Base-by-base conservation (phyloP, 2,329 filamentous ascomycete species). In the Hymenoscyphus fraxineus region DNA sequence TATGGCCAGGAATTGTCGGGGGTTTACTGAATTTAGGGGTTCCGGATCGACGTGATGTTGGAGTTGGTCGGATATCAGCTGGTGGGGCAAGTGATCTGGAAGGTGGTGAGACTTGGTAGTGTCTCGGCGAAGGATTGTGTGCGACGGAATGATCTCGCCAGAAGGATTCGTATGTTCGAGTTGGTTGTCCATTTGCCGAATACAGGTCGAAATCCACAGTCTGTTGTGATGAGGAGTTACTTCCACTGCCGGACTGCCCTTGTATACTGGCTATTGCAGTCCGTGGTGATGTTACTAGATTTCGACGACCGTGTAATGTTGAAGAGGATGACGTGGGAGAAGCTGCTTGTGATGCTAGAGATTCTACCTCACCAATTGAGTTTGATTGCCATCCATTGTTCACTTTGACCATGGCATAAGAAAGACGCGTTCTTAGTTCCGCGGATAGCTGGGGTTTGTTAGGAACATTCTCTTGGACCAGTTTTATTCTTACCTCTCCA, bases 401-500 rank as follows among this genome's bases (percentile, higher is more conserved):
- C 51, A 97, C 90, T 77, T 97, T 97, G 74, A 96, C 85, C 85
- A 96, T 95, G 68, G 94, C 94, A 77, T 97, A 97, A 6, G 92
- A 92, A 35, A 98, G 83, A 72, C 92, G 90, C 60, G 92, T 88
- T 74, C 89, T 90, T 61, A 98, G 83, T 74, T 94, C 90, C 62
- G 88, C 70, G 44, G 74, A 74, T 41, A 76, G 69, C 74, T 76
- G 62, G 56, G 16, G 35, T 27, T 32, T 51, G 64, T 74, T 54
- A 74, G 70, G 60, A 38, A 22, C 44, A n/a, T 47, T 60, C 47
- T 59, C 41, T 9, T 27, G 58, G 63, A 44, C 10, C 27, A 32
- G 59, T 38, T n/a, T 31, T 55, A 57, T 44, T 59, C 65, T 63
- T 82, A 95, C 90, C 83, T 96, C 91, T 76, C 90, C 89, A 70